Conservation (phyloP, 306 rosid species). For the Citrullus mucosospermus region DNA sequence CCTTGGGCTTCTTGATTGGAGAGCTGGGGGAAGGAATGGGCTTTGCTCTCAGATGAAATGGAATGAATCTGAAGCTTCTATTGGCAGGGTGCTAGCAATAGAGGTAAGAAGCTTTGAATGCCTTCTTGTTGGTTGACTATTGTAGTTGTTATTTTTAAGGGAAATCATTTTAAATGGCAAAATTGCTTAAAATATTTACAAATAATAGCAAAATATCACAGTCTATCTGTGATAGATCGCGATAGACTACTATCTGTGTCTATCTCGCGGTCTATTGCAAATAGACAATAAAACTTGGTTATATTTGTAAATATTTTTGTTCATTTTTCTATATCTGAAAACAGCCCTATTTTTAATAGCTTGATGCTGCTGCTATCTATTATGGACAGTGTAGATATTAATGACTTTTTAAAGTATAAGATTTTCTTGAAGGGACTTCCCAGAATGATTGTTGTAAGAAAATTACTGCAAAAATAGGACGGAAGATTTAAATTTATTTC, state of each 20-base stretch:
- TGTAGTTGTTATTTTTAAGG: neutral
- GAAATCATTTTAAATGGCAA: no score
- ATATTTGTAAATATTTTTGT: no score
- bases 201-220: no score
- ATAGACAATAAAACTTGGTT: no score
- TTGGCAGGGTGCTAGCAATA: conserved; percentile 93
- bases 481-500: neutral
- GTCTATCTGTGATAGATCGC: no score
- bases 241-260: no score
- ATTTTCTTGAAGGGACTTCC: neutral
- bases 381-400: neutral
- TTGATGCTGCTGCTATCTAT: neutral
- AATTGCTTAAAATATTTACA: no score
- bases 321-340: no score
- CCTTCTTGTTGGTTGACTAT: neutral
- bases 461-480: neutral
- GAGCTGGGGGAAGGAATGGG: conserved; percentile 95
- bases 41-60: conserved; percentile 96
- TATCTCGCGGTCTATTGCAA: no score
- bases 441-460: neutral
- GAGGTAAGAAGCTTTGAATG: conserved; percentile 42
- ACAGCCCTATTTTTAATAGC: neutral
- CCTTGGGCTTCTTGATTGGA: conserved; percentile 99
- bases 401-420: neutral
- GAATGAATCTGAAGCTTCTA: conserved; percentile 99